Evolutionary conservation across 23 red algal species (phyloP), one percentile per base, ranked within the genome.

Genomic region (Gracilaria domingensis): DNA sequence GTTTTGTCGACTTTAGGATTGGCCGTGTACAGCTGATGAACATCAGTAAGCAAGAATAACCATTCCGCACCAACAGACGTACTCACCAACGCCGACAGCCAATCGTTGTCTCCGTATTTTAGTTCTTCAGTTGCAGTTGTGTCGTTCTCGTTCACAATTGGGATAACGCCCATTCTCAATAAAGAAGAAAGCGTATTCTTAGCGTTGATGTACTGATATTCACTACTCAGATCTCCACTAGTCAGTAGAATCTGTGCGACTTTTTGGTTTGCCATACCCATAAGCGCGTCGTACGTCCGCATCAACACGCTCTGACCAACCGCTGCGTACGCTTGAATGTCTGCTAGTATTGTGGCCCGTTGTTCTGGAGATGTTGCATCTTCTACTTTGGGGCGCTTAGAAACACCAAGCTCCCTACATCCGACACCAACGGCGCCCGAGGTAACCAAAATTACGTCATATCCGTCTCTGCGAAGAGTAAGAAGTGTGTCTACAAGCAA

Each of bases 1-100:
- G 34, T 70, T 14, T 84, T 48, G 61, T 96, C 71, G 0, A 75
- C 51, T 0, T 91, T 90, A 44, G 97, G 97, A 75, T 99, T 90
- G 0, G 93, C 89, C 30, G 97, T 99, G 83, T 96, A 99, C 20
- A 99, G 92, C 48, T 93, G 91, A 29, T 99, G 94, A 33, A 99
- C 97, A 62, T 99, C 97, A 16, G 97, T 99, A 50, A 99, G 91
- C 49, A 99, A 79, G 66, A 99, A 99, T 20, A 99, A 91, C 94
- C 95, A 99, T 80, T 93, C 86, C 2, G 97, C 97, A 42, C 91
- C 83, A 1, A 99, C 88, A 21, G 95, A 53, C 23, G 94, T 85
- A 34, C 94, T 95, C 23, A 99, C 97, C 17, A 99, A 75, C 14
- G 93, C 94, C 14, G 83, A 89, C 2, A 99, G 75, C 88, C 85